A percentile compares a stretch with the other conserved stretches of the same genome.
phyloP scores from a whole-genome alignment of 1,139 yeast genomes.

The Candida labiduridarum region DNA sequence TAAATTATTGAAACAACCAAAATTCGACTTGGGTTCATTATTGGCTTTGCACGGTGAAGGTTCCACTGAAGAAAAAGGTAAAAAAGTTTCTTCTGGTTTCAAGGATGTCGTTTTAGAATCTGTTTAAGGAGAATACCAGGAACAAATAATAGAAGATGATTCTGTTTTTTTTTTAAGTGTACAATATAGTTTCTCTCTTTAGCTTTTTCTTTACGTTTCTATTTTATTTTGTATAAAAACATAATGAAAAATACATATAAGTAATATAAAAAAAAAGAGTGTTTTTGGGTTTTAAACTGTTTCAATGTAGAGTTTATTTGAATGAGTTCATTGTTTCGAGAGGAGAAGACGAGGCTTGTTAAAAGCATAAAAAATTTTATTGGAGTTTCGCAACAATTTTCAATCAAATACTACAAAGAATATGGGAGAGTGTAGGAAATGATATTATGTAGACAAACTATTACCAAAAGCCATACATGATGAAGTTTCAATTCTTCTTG shows the following conservation, averaged over 20 bases:
- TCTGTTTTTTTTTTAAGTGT: conserved; percentile 9
- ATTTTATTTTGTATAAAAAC: conserved; percentile 10
- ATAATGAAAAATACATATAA: conserved; percentile 11
- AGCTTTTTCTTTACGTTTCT: conserved; percentile 11
- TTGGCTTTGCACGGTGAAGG: conserved; percentile 56
- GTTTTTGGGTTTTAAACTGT: background rate
- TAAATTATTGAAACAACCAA: conserved; percentile 54
- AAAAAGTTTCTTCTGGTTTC: conserved; percentile 52
- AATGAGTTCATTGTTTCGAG: background rate
- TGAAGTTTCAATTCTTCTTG: too few species aligned
- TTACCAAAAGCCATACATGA: too few species aligned
- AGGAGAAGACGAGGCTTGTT: background rate
- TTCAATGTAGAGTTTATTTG: background rate
- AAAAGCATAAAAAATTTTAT: background rate
- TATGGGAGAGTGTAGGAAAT: background rate
- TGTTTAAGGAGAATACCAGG: conserved; percentile 28
- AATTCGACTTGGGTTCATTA: conserved; percentile 55
- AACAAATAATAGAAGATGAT: conserved; percentile 6
- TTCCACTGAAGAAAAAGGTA: conserved; percentile 53
- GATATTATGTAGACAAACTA: background rate
- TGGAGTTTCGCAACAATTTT: conserved; percentile 2
- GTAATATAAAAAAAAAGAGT: conserved; percentile 2
- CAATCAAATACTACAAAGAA: background rate
- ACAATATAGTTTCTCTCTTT: conserved; percentile 8
- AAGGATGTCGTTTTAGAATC: conserved; percentile 55